Evolutionary conservation across 805 yeast genomes (phyloP).

Genomic region (Sugiyamaella americana): DNA sequence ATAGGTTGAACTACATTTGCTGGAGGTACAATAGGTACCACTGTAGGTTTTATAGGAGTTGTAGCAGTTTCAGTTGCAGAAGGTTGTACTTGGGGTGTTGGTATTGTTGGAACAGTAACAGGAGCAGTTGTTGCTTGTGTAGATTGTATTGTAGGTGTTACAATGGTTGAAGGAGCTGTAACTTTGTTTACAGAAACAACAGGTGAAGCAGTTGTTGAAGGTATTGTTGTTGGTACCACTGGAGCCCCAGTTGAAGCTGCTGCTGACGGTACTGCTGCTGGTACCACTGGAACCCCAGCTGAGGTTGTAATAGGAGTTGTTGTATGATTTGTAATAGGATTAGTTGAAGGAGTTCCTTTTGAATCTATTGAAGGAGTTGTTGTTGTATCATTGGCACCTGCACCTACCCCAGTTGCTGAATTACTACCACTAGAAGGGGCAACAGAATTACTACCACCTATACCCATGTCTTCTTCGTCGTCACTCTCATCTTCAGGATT

Average conservation of each 20-base stretch:
- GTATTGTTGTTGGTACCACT: too few relatives aligned
- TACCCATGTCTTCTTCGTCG: slow-evolving; percentile 1
- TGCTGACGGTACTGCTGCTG: too few relatives aligned
- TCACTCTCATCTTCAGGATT: slow-evolving; percentile 6
- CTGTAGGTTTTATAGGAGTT: background rate
- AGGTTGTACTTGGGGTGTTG: background rate
- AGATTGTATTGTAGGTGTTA: too few relatives aligned
- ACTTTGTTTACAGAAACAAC: too few relatives aligned
- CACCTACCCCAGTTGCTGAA: background rate
- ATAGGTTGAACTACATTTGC: background rate
- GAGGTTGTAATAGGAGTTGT: background rate
- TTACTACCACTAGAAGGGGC: background rate
- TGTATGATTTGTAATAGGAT: background rate
- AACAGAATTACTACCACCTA: background rate
- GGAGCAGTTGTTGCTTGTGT: background rate
- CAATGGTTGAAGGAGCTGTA: too few relatives aligned
- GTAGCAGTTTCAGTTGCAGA: background rate
- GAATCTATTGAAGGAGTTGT: background rate
- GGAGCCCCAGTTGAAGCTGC: too few relatives aligned
- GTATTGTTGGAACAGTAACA: slow-evolving; percentile 1
- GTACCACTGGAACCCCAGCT: background rate
- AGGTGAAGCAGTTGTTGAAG: too few relatives aligned
- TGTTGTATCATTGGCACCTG: slow-evolving; percentile 1
- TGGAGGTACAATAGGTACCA: background rate
- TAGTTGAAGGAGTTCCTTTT: background rate